Evolutionary conservation across 2,329 filamentous ascomycete species (phyloP), one percentile per base, ranked within the genome.

Genomic region (Cucurbitaria berberidis): DNA sequence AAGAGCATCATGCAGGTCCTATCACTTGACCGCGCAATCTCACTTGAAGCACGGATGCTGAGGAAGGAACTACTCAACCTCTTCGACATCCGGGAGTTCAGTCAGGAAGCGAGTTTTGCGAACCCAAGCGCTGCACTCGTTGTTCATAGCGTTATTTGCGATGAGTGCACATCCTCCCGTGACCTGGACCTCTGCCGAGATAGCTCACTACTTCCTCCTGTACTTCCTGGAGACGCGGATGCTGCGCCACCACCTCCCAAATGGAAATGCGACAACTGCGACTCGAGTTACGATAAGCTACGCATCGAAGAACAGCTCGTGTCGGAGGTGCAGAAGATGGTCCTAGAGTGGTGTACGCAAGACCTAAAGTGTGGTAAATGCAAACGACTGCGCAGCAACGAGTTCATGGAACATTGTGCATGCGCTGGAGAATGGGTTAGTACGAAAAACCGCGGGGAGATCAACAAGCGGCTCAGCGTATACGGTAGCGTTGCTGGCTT

Each of bases 21-120:
- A 5, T 90, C 86, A 29, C 84, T 99, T 0, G 95, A 96, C 77
- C 95, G 93, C 74, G 91, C 91, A 64, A 95, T 96, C 65, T 89
- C 87, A 0, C 85, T 96, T 42, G 93, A 98, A 76, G 92, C 91
- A 2, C 87, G 95, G 5, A 81, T 96, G 1, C 82, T 99, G 0
- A 87, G 96, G 47, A 96, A 96, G 65, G 93, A 98, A 55, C 81
- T 99, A 0, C 84, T 99, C 0, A 84, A 88, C 9, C 82, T 98
- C 46, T 97, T 99, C 74, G 95, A 99, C 51, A 87, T 99, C 47
- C 89, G 92, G 64, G 95, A 99, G 75, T 99, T 99, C 79, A 90
- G 88, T 73, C 84, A 88, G 47, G 91, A 93, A 49, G 93, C 89
- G n/a, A 84, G 87, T 3, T 99, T 98, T 74, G 81, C 85, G 55